A percentile compares a stretch with the other conserved stretches of the same genome.
Conservation (phyloP, 768 basidiomycete species). For the Leucogyrophana mollusca region DNA sequence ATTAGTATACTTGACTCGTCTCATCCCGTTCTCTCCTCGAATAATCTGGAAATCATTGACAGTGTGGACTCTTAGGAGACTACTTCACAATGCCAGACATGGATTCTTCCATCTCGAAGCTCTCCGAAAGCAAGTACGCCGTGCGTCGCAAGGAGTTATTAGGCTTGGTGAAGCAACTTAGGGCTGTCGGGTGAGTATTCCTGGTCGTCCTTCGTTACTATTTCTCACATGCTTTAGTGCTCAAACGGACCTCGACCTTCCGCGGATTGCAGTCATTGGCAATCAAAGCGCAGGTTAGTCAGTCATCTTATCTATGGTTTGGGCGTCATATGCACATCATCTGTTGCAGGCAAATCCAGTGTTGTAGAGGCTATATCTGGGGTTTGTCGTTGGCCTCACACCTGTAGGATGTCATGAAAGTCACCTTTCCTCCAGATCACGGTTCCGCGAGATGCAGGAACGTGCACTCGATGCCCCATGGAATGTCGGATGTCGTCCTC, state of each 20-base stretch:
- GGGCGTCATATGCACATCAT: not conserved
- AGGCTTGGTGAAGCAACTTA: constrained; percentile 29
- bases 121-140: constrained; percentile 20
- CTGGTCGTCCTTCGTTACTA: not conserved
- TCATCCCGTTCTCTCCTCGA: no score
- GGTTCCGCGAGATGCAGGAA: constrained; percentile 48
- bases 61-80: no score
- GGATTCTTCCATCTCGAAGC: no score
- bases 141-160: constrained; percentile 29
- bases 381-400: no score
- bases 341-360: constrained; percentile 35
- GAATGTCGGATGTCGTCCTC: constrained; percentile 33
- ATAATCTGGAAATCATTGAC: no score
- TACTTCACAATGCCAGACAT: no score
- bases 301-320: not conserved
- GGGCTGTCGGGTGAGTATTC: constrained; percentile 30
- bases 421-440: constrained; percentile 27
- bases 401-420: no score
- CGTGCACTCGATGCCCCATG: constrained; percentile 43
- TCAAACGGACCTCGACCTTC: constrained; percentile 46
- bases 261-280: constrained; percentile 50
- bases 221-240: constrained; percentile 25
- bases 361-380: constrained; percentile 52
- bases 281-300: constrained; percentile 49
- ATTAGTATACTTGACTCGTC: no score